A percentile compares a stretch with the other conserved stretches of the same genome.
phyloP scores from a whole-genome alignment of 805 yeast genomes.

The Limtongozyma cylindracea region DNA sequence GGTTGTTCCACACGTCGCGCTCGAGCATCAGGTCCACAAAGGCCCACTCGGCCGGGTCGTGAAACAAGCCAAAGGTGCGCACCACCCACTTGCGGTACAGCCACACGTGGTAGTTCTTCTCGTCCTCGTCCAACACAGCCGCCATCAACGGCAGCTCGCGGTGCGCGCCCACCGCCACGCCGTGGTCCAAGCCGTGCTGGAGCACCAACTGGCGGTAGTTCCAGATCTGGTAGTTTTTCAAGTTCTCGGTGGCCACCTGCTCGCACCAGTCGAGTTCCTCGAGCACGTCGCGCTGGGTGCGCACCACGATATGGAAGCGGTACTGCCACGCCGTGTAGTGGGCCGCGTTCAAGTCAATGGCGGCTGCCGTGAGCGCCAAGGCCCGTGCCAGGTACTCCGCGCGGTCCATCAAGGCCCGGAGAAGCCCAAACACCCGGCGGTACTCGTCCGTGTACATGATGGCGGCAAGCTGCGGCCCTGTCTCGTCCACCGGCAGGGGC shows the following conservation, averaged over 20 bases:
- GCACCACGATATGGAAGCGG: constrained; percentile 23
- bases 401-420: constrained; percentile 29
- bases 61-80: constrained; percentile 20
- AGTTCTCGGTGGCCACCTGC: constrained; percentile 41
- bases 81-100: constrained; percentile 74
- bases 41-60: constrained; percentile 18
- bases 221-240: constrained; percentile 96
- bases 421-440: constrained; percentile 26
- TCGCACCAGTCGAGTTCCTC: constrained; percentile 66
- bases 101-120: constrained; percentile 95
- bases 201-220: constrained; percentile 59
- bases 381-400: constrained; percentile 54
- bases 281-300: constrained; percentile 11
- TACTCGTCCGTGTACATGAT: constrained; percentile 58
- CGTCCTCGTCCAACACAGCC: constrained; percentile 49
- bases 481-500: constrained; percentile 19
- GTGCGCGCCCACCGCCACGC: constrained; percentile 9
- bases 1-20: constrained; percentile 62
- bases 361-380: constrained; percentile 31
- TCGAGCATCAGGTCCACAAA: constrained; percentile 22
- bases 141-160: constrained; percentile 44
- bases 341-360: constrained; percentile 54
- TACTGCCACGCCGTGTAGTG: constrained; percentile 83
- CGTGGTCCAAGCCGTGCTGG: constrained; percentile 4
- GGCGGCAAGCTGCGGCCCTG: constrained; percentile 8